Evolutionary conservation across 2,329 filamentous ascomycete genomes (phyloP).

Genomic region (Sporothrix curviconia): DNA sequence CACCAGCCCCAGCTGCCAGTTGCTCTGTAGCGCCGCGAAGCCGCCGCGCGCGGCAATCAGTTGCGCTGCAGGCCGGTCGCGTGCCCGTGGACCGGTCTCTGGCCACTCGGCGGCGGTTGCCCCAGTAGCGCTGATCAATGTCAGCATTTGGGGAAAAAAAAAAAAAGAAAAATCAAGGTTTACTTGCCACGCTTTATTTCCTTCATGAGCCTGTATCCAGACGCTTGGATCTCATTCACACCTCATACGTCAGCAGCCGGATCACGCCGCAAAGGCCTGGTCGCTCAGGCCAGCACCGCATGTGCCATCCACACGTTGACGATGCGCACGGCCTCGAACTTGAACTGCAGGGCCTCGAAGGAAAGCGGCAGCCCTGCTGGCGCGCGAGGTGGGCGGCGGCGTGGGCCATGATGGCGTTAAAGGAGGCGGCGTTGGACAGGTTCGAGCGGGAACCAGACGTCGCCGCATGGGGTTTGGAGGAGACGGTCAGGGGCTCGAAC

Average conservation of each 20-base stretch:
- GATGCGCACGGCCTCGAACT: slow-evolving; percentile 31
- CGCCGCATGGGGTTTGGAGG: slow-evolving; percentile 34
- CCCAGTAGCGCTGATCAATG: slow-evolving; percentile 13
- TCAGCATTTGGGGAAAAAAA: not conserved
- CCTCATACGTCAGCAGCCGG: slow-evolving; percentile 13
- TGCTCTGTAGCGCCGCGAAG: not conserved
- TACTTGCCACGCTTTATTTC: not conserved
- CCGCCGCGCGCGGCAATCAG: slow-evolving; percentile 11
- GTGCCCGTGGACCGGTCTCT: too few species aligned
- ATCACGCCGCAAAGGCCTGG: slow-evolving; percentile 20
- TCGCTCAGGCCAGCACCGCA: slow-evolving; percentile 27
- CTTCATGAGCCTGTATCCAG: not conserved
- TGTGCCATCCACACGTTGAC: slow-evolving; percentile 29
- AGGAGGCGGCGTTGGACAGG: slow-evolving; percentile 34
- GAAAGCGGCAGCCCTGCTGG: slow-evolving; percentile 26
- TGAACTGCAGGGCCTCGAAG: slow-evolving; percentile 27
- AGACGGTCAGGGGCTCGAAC: slow-evolving; percentile 25
- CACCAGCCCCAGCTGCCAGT: slow-evolving; percentile 9
- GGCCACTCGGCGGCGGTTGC: slow-evolving; percentile 11
- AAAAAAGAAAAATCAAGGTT: too few species aligned
- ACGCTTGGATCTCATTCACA: not conserved
- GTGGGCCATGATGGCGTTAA: slow-evolving; percentile 36
- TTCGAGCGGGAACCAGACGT: slow-evolving; percentile 35
- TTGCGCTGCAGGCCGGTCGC: slow-evolving; percentile 2
- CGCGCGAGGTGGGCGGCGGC: slow-evolving; percentile 33